phyloP scores from a whole-genome alignment of 192 early-diverging fungal species.

The Linnemannia zychae region DNA sequence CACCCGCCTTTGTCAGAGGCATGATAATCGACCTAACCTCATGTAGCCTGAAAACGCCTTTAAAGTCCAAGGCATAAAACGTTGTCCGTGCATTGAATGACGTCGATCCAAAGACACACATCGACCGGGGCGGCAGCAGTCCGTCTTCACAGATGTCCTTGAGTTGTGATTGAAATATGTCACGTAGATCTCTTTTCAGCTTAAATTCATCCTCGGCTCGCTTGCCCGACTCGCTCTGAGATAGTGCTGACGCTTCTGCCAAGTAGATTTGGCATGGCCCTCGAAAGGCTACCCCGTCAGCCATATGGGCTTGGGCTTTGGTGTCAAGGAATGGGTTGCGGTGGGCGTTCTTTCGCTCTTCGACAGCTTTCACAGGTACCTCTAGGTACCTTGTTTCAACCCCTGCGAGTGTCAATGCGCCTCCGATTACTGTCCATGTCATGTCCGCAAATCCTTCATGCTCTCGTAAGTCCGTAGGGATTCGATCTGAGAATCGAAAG shows the following conservation, averaged over 20 bases:
- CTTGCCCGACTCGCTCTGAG: not conserved
- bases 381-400: constrained; percentile 13
- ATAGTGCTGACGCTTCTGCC: constrained; percentile 3
- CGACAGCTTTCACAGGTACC: constrained; percentile 10
- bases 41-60: not conserved
- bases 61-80: constrained; percentile 14
- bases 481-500: constrained; percentile 10
- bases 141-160: not conserved
- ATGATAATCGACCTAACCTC: constrained; percentile 11
- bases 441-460: constrained; percentile 11
- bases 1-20: not conserved
- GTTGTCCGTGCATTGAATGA: constrained; percentile 1
- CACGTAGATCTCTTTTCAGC: constrained; percentile 14
- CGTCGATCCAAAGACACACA: constrained; percentile 10
- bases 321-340: not conserved
- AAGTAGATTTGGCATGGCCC: constrained; percentile 12
- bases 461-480: constrained; percentile 12
- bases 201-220: constrained; percentile 7
- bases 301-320: constrained; percentile 11
- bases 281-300: constrained; percentile 3
- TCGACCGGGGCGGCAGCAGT: not conserved
- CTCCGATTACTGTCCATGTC: constrained; percentile 22
- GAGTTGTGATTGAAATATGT: constrained; percentile 5
- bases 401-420: not conserved
- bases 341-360: constrained; percentile 6